phyloP scores from a whole-genome alignment of 2,329 filamentous ascomycete species.

The Domatiomyces catenatus region DNA sequence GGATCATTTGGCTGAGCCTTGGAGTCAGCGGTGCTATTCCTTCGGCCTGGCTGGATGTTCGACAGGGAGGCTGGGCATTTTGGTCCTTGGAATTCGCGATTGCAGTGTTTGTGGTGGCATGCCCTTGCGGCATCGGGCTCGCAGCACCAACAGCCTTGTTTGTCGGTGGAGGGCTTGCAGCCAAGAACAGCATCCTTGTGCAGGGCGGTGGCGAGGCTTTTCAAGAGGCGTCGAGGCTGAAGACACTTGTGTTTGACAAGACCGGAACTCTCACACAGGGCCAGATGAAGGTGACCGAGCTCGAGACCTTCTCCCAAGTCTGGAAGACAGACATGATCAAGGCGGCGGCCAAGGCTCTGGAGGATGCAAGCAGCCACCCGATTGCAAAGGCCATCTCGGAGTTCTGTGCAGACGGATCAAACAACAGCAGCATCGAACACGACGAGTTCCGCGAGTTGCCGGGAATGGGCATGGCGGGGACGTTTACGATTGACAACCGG shows the following conservation, averaged over 20 bases:
- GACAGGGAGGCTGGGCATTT: conserved; percentile 36
- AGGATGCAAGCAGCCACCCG: conserved; percentile 45
- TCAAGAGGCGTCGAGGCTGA: conserved; percentile 63
- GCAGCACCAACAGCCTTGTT: conserved; percentile 81
- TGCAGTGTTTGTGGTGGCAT: conserved; percentile 73
- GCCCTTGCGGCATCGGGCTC: conserved; percentile 67
- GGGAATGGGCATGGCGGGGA: conserved; percentile 42
- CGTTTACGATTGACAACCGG: conserved; percentile 25
- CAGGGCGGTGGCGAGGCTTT: conserved; percentile 77
- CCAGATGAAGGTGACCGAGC: conserved; percentile 40
- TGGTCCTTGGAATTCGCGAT: conserved; percentile 54
- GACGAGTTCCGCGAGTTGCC: conserved; percentile 38
- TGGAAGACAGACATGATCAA: conserved; percentile 23
- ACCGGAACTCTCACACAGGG: conserved; percentile 65
- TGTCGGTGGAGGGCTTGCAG: conserved; percentile 65
- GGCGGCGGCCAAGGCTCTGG: conserved; percentile 34
- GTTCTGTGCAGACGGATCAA: conserved; percentile 29
- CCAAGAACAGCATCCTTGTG: conserved; percentile 63
- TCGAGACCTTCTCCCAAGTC: conserved; percentile 25
- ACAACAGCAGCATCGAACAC: conserved; percentile 12
- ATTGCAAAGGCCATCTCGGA: conserved; percentile 40
- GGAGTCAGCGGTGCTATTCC: conserved; percentile 29
- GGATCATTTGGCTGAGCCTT: conserved; percentile 32
- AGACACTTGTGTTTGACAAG: conserved; percentile 77
- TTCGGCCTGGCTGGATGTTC: conserved; percentile 35